Evolutionary conservation across 441 rosid genomes (phyloP).

Genomic region (Mallotus repandus): DNA sequence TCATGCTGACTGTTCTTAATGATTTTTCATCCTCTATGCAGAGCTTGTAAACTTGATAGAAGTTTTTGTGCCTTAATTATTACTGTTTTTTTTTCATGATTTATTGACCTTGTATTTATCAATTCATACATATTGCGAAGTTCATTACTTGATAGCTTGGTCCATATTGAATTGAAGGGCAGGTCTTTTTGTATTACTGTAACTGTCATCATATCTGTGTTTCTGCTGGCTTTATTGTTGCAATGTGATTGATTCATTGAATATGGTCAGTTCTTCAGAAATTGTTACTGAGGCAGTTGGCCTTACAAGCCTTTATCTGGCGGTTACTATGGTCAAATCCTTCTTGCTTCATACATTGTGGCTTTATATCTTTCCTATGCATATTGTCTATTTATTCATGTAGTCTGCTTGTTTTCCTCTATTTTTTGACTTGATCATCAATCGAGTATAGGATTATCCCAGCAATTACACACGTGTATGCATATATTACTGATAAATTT

Average conservation of each 20-base stretch:
- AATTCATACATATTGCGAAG: background rate
- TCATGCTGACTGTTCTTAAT: background rate
- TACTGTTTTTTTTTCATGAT: background rate
- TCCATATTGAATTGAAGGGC: too few relatives aligned
- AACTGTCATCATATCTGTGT: background rate
- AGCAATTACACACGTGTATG: background rate
- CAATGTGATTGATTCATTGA: background rate
- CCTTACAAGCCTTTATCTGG: background rate
- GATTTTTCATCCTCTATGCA: background rate
- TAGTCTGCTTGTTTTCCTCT: too few relatives aligned
- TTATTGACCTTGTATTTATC: too few relatives aligned
- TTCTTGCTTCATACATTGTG: background rate
- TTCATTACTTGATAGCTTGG: background rate
- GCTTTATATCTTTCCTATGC: too few relatives aligned
- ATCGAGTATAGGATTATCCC: background rate
- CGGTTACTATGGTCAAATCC: background rate
- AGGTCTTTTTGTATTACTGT: background rate
- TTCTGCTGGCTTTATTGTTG: background rate
- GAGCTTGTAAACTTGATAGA: constrained; percentile 1
- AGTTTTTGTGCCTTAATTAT: too few relatives aligned
- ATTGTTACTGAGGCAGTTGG: background rate
- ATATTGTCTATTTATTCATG: too few relatives aligned
- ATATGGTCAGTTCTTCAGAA: background rate
- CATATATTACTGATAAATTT: background rate
- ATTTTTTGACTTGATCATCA: too few relatives aligned